A percentile compares a stretch with the other conserved stretches of the same genome.
These are phyloP conservation scores for Claviceps sorghi DNA, from an alignment of 2,329 filamentous ascomycete genomes.

Conservation along the genomic window DNA sequence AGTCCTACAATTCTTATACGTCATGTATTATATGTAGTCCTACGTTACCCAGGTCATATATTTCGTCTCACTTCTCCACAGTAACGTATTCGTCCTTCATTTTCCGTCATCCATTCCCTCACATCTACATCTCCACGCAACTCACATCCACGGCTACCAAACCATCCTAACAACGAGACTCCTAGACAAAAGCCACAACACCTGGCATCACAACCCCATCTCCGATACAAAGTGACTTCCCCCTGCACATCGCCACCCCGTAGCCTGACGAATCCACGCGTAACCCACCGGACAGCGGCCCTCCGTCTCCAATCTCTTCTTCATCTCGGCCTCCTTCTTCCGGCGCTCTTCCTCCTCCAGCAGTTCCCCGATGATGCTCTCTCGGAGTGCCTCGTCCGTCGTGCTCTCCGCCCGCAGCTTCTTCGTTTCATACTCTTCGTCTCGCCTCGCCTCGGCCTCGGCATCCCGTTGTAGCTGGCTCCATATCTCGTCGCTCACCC, in stretches of 20 bases:
- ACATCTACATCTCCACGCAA: too few species aligned
- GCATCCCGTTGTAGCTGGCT: conserved; percentile 40
- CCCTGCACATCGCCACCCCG: conserved; percentile 46
- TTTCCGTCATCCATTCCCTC: too few species aligned
- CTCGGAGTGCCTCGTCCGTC: conserved; percentile 16
- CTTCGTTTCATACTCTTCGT: conserved; percentile 23
- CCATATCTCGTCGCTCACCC: conserved; percentile 48
- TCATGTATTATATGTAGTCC: too few species aligned
- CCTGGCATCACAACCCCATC: neutral
- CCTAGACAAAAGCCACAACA: too few species aligned
- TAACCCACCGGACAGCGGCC: conserved; percentile 44
- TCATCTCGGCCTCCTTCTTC: conserved; percentile 21
- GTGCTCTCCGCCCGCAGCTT: conserved; percentile 13
- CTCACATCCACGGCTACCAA: too few species aligned
- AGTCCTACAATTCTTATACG: too few species aligned
- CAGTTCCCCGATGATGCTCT: conserved; percentile 22
- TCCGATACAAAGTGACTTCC: conserved; percentile 19
- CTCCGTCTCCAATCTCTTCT: conserved; percentile 34
- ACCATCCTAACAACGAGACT: too few species aligned
- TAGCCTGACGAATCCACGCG: conserved; percentile 38
- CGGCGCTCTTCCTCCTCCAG: conserved; percentile 24
- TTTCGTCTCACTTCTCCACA: too few species aligned
- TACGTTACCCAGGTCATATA: too few species aligned
- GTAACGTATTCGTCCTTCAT: too few species aligned
- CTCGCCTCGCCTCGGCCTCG: conserved; percentile 19